Percentiles rank a stretch among this genome's conserved stretches.
Evolutionary conservation across 805 yeast genomes (phyloP).

Genomic region (Candida corydali): DNA sequence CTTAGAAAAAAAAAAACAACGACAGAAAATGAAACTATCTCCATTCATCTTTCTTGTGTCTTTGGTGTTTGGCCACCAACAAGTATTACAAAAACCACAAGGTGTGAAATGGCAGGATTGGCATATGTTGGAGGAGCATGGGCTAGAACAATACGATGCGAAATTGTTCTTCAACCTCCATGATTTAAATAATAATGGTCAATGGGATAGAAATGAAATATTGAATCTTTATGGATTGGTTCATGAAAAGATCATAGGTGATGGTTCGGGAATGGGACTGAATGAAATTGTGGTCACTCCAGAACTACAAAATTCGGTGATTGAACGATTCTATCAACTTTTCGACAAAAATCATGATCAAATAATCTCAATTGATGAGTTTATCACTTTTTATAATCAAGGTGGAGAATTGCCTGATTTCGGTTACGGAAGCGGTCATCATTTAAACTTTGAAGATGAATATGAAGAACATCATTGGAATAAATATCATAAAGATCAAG

Average conservation of each 20-base stretch:
- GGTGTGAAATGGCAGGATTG: constrained; percentile 71
- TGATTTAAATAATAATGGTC: constrained; percentile 60
- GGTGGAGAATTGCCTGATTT: constrained; percentile 86
- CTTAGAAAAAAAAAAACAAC: background rate
- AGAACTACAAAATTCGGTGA: constrained; percentile 52
- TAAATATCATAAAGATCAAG: constrained; percentile 67
- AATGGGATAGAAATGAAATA: constrained; percentile 58
- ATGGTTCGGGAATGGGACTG: constrained; percentile 87
- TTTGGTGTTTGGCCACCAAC: constrained; percentile 10
- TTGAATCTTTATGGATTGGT: constrained; percentile 76
- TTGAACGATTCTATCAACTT: constrained; percentile 49
- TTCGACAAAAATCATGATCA: constrained; percentile 69
- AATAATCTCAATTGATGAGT: constrained; percentile 62
- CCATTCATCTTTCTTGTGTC: background rate
- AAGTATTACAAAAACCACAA: constrained; percentile 31
- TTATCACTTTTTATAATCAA: constrained; percentile 51
- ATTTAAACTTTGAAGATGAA: constrained; percentile 88
- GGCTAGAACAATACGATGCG: constrained; percentile 67
- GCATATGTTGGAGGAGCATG: constrained; percentile 93
- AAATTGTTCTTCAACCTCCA: constrained; percentile 76
- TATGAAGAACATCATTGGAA: constrained; percentile 96
- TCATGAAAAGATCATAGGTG: constrained; percentile 72
- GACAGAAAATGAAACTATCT: background rate
- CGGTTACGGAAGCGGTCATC: constrained; percentile 92
- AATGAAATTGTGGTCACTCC: constrained; percentile 42